Base-by-base conservation (phyloP, 2,329 filamentous ascomycete species). In the Exophiala lecanii-corni region DNA sequence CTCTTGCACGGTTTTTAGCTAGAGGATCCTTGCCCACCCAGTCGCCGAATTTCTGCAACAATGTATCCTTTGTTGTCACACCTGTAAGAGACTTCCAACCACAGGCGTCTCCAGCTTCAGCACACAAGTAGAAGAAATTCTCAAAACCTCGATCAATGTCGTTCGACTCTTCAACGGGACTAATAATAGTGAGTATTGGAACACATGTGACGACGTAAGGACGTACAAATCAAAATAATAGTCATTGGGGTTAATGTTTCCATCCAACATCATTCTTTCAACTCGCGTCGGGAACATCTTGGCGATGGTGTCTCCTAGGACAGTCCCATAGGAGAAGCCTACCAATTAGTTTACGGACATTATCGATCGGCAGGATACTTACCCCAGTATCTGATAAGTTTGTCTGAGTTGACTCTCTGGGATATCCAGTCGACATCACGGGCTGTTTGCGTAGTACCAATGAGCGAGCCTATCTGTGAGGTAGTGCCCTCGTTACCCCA, bases 111-210 rank as follows among this genome's bases (percentile, higher is more conserved):
- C 32, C 34, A 21, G 42, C 23, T 28, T 33, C 21, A 10, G 61
- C 50, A 0, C 72, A 73, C n/a, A 70, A 74, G 28, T 63, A 59
- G 53, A 71, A 66, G 54, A 78, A 82, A 26, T 70, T 66, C 15
- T 62, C 58, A 51, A 73, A 75, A 39, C 80, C 79, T 12, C 62
- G 67, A 1, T 68, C 59, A 15, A 31, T 16, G 16, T 40, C 19
- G 38, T n/a, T 18, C 3, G 38, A 19, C 15, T 26, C 25, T 33
- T 40, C 13, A 5, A n/a, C n/a, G n/a, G n/a, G n/a, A n/a, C n/a
- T n/a, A n/a, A n/a, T n/a, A n/a, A n/a, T n/a, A n/a, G n/a, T n/a
- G n/a, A n/a, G n/a, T n/a, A n/a, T n/a, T n/a, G n/a, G n/a, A n/a
- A n/a, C n/a, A n/a, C n/a, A n/a, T n/a, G n/a, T n/a, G n/a, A n/a